A percentile compares a stretch with the other conserved stretches of the same genome.
These are phyloP conservation scores for Torulaspora delbrueckii DNA, from an alignment of 805 yeast species.

Conservation along the genomic window DNA sequence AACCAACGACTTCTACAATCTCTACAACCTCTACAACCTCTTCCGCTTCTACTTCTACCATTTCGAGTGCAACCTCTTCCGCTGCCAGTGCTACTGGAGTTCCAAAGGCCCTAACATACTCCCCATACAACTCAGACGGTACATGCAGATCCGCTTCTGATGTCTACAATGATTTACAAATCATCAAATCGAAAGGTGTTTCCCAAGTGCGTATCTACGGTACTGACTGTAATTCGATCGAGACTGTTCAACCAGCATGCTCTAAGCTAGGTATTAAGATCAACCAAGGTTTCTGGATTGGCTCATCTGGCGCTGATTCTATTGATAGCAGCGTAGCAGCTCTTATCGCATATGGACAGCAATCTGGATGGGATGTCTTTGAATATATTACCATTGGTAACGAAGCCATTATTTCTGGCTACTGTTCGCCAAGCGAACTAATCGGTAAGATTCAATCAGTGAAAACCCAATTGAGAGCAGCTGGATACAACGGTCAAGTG, in stretches of 20 bases:
- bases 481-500: slow-evolving; percentile 72
- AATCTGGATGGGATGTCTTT: slow-evolving; percentile 67
- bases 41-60: slow-evolving; percentile 15
- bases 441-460: slow-evolving; percentile 60
- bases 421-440: slow-evolving; percentile 56
- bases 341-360: slow-evolving; percentile 48
- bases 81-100: slow-evolving; percentile 29
- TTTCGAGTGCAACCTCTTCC: slow-evolving; percentile 22
- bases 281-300: slow-evolving; percentile 86
- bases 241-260: slow-evolving; percentile 61
- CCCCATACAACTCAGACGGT: slow-evolving; percentile 70
- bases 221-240: slow-evolving; percentile 72
- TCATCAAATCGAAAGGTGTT: slow-evolving; percentile 59
- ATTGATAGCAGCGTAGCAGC: slow-evolving; percentile 55
- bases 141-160: slow-evolving; percentile 56
- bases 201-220: slow-evolving; percentile 72
- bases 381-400: slow-evolving; percentile 80
- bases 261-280: slow-evolving; percentile 57
- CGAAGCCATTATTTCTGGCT: slow-evolving; percentile 72
- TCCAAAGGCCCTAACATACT: slow-evolving; percentile 64
- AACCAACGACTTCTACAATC: slow-evolving; percentile 11
- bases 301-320: slow-evolving; percentile 58
- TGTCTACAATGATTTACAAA: slow-evolving; percentile 54
- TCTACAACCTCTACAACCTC: slow-evolving; percentile 14
- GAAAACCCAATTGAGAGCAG: slow-evolving; percentile 49